Percentiles rank a stretch among this genome's conserved stretches.
Evolutionary conservation across 1,139 yeast species (phyloP).

Genomic region (Suhomyces kunorum): DNA sequence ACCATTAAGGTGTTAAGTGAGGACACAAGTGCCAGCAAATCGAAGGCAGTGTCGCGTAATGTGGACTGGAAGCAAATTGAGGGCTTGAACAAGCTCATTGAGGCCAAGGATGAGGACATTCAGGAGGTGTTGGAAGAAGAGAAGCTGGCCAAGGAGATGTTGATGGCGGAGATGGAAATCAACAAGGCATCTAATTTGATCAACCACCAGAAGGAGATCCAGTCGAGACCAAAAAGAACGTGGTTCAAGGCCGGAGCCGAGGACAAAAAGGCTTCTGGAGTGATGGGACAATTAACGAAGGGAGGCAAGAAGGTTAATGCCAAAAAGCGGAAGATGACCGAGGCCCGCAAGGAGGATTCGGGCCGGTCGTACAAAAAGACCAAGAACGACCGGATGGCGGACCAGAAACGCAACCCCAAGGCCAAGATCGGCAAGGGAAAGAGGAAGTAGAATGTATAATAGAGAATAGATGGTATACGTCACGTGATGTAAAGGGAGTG

Average conservation of each 20-base stretch:
- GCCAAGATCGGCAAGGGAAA: constrained; percentile 19
- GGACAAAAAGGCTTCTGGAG: constrained; percentile 53
- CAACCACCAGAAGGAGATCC: constrained; percentile 78
- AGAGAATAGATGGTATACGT: background rate
- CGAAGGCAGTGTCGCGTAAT: constrained; percentile 75
- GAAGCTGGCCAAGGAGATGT: constrained; percentile 79
- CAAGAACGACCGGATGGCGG: constrained; percentile 56
- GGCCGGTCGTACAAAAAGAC: constrained; percentile 71
- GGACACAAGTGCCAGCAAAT: constrained; percentile 35
- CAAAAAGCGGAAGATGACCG: constrained; percentile 31
- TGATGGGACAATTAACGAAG: constrained; percentile 47
- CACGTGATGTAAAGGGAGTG: no score
- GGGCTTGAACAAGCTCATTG: constrained; percentile 59
- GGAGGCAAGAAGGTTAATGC: constrained; percentile 42
- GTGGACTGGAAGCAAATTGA: constrained; percentile 88
- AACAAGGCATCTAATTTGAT: constrained; percentile 82
- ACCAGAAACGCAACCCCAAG: constrained; percentile 42
- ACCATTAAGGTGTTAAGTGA: constrained; percentile 64
- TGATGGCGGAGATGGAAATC: constrained; percentile 89
- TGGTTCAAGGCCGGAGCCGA: constrained; percentile 89
- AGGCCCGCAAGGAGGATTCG: constrained; percentile 44
- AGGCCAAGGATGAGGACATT: constrained; percentile 56
- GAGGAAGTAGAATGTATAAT: constrained; percentile 6
- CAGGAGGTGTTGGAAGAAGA: constrained; percentile 86
- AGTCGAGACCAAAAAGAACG: constrained; percentile 89